Percentiles rank a stretch among this genome's conserved stretches.
phyloP scores from a whole-genome alignment of 2,329 filamentous ascomycete species.

The Coleophoma eucalyptorum region DNA sequence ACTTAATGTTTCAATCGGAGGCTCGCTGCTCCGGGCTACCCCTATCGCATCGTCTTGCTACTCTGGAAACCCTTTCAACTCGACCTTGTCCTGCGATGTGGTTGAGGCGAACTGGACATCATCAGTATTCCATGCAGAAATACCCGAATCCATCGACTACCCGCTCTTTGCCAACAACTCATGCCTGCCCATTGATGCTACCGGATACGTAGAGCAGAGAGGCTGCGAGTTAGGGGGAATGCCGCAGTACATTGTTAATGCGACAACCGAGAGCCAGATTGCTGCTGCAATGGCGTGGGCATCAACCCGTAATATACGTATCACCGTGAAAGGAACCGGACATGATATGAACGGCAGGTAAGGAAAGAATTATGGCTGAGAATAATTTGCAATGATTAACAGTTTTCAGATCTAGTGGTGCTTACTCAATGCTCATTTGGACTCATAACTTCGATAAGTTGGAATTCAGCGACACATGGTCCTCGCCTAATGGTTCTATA shows the following conservation, averaged over 20 bases:
- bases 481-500: conserved; percentile 11
- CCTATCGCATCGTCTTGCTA: conserved; percentile 29
- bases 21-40: conserved; percentile 18
- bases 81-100: conserved; percentile 18
- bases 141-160: conserved; percentile 28
- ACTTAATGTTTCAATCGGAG: conserved; percentile 18
- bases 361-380: neutral
- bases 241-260: conserved; percentile 29
- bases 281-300: conserved; percentile 23
- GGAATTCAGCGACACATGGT: conserved; percentile 24
- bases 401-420: conserved; percentile 34
- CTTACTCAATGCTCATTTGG: conserved; percentile 41
- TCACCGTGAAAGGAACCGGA: conserved; percentile 9
- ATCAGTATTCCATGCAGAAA: conserved; percentile 23
- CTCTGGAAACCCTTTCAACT: conserved; percentile 22
- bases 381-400: neutral
- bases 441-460: conserved; percentile 40
- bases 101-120: conserved; percentile 26
- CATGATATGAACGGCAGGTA: conserved; percentile 10
- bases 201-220: conserved; percentile 16
- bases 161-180: conserved; percentile 30
- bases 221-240: conserved; percentile 26
- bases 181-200: conserved; percentile 23
- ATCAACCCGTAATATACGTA: conserved; percentile 2
- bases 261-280: conserved; percentile 24